Evolutionary conservation across 164 flowering plant species (phyloP), one percentile per base, ranked within the genome.

Genomic region (Berberis thunbergii): DNA sequence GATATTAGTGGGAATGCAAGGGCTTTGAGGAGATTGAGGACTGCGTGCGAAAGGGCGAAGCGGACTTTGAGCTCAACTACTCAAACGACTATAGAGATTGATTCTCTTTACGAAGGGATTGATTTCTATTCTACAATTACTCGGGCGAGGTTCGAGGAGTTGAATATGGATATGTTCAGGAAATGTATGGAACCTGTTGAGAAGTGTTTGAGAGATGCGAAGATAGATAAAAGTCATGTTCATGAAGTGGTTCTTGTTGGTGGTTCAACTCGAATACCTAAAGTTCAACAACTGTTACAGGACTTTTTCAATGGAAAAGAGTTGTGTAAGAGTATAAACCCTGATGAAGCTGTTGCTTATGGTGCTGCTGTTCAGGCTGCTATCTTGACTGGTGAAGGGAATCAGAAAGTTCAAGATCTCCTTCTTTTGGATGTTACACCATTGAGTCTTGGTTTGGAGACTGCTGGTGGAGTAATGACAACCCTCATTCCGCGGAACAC

Each of bases 181-280:
- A 45, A 48, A 48, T 61, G 63, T 5, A 61, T 61, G 63, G 63
- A 61, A 38, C 63, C 63, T 3, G 63, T 61, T 1, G 63, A 61
- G 40, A 61, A 61, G 10, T 61, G 63, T 48, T 4, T 61, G 10
- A 45, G 63, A 40, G 63, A 61, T 48, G 41, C 63, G 1, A 61
- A 61, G 52, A 61, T 61, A 4, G 63, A 61, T 43, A 61, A 61
- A 45, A 61, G 63, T 26, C 53, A 5, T 4, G 63, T 61, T 13
- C 63, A 61, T 40, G 63, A 61, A n/a, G 63, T 61, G 10, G 63
- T 61, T 61, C 63, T 61, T 12, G 63, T 61, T 2, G 63, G 63
- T n/a, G 63, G 63, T 2, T 61, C 63, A 1, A 61, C 63, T 13
- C 6, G 63, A 46, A 61, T 61, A 3, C 63, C 63, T 43, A 61